phyloP scores from a whole-genome alignment of 768 basidiomycete genomes.

The Hemileccinum impolitum region DNA sequence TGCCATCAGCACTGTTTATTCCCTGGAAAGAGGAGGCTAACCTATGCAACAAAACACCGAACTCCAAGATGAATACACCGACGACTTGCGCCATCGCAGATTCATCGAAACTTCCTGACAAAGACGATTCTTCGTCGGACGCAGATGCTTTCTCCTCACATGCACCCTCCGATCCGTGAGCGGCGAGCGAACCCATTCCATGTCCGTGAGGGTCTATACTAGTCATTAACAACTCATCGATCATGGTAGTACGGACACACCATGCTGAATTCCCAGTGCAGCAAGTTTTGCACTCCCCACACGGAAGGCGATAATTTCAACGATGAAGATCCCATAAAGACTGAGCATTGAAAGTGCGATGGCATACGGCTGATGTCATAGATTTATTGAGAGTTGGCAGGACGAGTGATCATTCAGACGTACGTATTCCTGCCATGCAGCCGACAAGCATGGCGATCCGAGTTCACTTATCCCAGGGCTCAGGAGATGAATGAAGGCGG shows the following conservation, averaged over 20 bases:
- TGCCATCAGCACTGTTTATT: not conserved
- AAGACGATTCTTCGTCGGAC: conserved; percentile 29
- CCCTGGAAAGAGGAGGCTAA: conserved; percentile 11
- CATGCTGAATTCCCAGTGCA: conserved; percentile 60
- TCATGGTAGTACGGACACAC: conserved; percentile 31
- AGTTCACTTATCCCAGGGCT: conserved; percentile 73
- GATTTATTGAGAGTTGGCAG: not conserved
- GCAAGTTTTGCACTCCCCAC: conserved; percentile 75
- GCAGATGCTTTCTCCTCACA: conserved; percentile 5
- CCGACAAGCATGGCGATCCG: conserved; percentile 61
- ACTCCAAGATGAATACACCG: conserved; percentile 89
- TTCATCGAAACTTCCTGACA: conserved; percentile 32
- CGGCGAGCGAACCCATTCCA: conserved; percentile 51
- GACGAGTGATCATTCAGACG: conserved; percentile 19
- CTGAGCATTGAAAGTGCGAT: conserved; percentile 78
- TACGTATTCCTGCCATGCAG: conserved; percentile 75
- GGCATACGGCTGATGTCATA: conserved; percentile 64
- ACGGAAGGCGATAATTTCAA: conserved; percentile 85
- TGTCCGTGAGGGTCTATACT: conserved; percentile 66
- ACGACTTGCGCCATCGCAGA: conserved; percentile 66
- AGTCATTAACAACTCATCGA: not conserved
- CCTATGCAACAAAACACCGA: conserved; percentile 89
- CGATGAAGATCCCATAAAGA: conserved; percentile 79
- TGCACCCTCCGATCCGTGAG: conserved; percentile 64
- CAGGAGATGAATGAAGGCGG: conserved; percentile 84